Evolutionary conservation across 2,329 filamentous ascomycete genomes (phyloP).

Genomic region (Fusarium domesticum): DNA sequence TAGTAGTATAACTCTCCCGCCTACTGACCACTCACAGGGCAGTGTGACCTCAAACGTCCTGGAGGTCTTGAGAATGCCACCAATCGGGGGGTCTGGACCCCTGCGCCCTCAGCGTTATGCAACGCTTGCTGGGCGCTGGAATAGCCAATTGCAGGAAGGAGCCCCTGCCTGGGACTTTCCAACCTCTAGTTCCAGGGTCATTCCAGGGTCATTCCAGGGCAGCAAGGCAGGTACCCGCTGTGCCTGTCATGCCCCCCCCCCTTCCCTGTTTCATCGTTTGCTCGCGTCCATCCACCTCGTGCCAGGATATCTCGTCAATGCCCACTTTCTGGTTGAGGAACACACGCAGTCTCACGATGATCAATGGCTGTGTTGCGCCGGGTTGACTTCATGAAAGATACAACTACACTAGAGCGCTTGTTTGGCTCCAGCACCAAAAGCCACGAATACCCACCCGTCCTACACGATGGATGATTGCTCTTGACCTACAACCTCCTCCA

Average conservation of each 20-base stretch:
- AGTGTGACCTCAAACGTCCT: constrained; percentile 1
- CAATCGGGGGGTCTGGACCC: constrained; percentile 22
- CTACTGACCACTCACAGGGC: neutral
- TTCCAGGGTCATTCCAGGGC: too few relatives aligned
- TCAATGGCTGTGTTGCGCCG: neutral
- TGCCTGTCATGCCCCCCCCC: neutral
- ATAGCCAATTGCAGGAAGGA: constrained; percentile 16
- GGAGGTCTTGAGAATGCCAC: constrained; percentile 19
- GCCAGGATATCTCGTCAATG: neutral
- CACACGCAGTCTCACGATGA: constrained; percentile 15
- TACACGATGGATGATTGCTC: too few relatives aligned
- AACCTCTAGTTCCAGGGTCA: constrained; percentile 11
- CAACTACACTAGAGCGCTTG: too few relatives aligned
- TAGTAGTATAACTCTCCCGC: neutral
- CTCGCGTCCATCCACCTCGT: neutral
- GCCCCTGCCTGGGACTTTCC: constrained; percentile 18
- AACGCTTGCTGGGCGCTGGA: constrained; percentile 19
- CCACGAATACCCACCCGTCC: too few relatives aligned
- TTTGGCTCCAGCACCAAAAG: too few relatives aligned
- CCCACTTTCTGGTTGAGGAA: constrained; percentile 1
- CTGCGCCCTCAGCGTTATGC: constrained; percentile 18
- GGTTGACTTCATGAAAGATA: too few relatives aligned
- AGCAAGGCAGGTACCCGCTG: neutral
- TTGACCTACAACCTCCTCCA: neutral
- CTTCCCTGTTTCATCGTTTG: too few relatives aligned